Percentiles rank a stretch among this genome's conserved stretches.
phyloP scores from a whole-genome alignment of 805 yeast species.

The Schizosaccharomyces cryophilus region DNA sequence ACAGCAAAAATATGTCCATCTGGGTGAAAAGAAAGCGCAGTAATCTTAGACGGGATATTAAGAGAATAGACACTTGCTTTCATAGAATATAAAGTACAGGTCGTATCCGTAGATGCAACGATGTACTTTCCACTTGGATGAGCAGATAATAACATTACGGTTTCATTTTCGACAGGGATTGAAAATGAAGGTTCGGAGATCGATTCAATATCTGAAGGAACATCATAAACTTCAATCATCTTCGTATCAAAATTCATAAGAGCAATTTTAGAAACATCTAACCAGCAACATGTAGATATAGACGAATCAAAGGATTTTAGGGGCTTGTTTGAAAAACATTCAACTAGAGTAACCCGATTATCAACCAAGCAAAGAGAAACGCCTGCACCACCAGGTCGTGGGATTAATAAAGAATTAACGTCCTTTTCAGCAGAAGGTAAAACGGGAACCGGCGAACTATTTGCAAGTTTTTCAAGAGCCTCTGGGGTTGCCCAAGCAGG shows the following conservation, averaged over 20 bases:
- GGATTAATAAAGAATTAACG: background rate
- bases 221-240: background rate
- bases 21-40: background rate
- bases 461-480: background rate
- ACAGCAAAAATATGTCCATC: slow-evolving; percentile 2
- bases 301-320: background rate
- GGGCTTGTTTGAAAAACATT: background rate
- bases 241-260: background rate
- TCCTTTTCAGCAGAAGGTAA: background rate
- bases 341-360: background rate
- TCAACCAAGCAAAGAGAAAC: background rate
- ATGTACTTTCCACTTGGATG: background rate
- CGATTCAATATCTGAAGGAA: background rate
- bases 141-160: background rate
- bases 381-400: background rate
- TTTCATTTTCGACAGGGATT: background rate
- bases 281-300: background rate
- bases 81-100: background rate
- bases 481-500: background rate
- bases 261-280: background rate
- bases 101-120: background rate
- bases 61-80: background rate
- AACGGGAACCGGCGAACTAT: background rate
- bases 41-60: background rate
- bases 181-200: background rate